Percentiles rank a stretch among this genome's conserved stretches.
These are phyloP conservation scores for Diaporthe velutina DNA, from an alignment of 2,329 filamentous ascomycete genomes.

Conservation along the genomic window DNA sequence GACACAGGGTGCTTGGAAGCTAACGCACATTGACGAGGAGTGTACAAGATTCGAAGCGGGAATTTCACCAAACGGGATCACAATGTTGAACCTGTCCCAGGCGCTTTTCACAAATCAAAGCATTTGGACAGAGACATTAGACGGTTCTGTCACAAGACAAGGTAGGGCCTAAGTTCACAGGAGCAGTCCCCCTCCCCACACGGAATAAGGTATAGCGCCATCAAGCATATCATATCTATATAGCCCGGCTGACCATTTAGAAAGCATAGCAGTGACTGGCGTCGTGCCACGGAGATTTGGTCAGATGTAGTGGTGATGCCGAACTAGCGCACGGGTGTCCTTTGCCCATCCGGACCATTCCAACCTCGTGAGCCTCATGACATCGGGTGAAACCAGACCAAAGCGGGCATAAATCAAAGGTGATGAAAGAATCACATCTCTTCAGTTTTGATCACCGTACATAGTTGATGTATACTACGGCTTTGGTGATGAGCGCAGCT, in stretches of 20 bases:
- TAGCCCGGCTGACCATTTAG: background rate
- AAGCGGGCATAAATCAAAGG: background rate
- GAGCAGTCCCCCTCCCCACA: background rate
- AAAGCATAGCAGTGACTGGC: background rate
- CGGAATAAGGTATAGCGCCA: background rate
- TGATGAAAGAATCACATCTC: background rate
- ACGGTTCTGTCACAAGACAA: background rate
- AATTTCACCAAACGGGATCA: no score
- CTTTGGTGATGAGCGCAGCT: background rate
- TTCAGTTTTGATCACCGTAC: background rate
- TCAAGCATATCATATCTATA: background rate
- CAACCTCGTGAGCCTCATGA: background rate
- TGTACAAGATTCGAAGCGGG: background rate
- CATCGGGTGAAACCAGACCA: conserved; percentile 15
- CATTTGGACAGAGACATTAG: background rate
- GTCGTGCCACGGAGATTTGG: background rate
- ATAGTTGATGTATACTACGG: background rate
- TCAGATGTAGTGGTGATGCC: background rate
- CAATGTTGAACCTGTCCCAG: no score
- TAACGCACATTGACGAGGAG: no score
- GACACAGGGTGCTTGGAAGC: background rate
- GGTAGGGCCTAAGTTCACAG: background rate
- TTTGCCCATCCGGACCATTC: background rate
- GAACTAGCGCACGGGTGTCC: background rate
- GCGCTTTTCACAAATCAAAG: background rate